phyloP scores from a whole-genome alignment of 2,329 filamentous ascomycete genomes.

The Claviceps humidiphila region DNA sequence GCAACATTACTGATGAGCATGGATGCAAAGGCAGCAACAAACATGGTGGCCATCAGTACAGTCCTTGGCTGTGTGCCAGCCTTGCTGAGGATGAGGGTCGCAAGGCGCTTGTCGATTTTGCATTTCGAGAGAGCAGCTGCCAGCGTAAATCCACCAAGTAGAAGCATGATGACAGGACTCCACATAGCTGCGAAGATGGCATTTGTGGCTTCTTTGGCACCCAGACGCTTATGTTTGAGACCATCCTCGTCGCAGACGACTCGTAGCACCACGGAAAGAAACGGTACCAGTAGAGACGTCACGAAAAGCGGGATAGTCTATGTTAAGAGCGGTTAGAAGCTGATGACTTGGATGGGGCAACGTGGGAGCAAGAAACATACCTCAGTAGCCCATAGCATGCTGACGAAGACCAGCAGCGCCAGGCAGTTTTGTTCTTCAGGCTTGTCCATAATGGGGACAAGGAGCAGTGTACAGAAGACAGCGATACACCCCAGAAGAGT shows the following conservation, averaged over 20 bases:
- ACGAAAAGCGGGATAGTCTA: slow-evolving; percentile 93
- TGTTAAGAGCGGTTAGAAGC: background rate
- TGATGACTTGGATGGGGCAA: background rate
- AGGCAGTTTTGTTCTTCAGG: slow-evolving; percentile 93
- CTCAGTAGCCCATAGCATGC: slow-evolving; percentile 92
- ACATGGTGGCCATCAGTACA: slow-evolving; percentile 95
- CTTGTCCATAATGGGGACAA: slow-evolving; percentile 69
- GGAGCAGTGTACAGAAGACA: slow-evolving; percentile 62
- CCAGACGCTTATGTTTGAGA: slow-evolving; percentile 48
- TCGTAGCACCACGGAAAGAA: slow-evolving; percentile 74
- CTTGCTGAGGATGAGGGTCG: slow-evolving; percentile 90
- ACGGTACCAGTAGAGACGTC: slow-evolving; percentile 85
- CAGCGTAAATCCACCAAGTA: slow-evolving; percentile 90
- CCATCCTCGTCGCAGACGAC: slow-evolving; percentile 66
- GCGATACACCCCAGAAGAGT: slow-evolving; percentile 57
- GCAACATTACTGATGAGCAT: slow-evolving; percentile 99
- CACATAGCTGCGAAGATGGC: slow-evolving; percentile 95
- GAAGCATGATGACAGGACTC: slow-evolving; percentile 97
- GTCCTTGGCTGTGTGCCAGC: slow-evolving; percentile 81
- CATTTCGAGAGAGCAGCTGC: slow-evolving; percentile 93
- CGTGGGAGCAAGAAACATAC: slow-evolving; percentile 27
- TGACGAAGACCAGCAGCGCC: slow-evolving; percentile 86
- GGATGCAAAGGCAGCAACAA: slow-evolving; percentile 90
- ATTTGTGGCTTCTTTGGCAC: slow-evolving; percentile 65
- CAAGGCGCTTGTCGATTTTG: slow-evolving; percentile 94